These are phyloP conservation scores for Alternaria arborescens DNA, from an alignment of 2,329 filamentous ascomycete genomes.

Conservation along the genomic window DNA sequence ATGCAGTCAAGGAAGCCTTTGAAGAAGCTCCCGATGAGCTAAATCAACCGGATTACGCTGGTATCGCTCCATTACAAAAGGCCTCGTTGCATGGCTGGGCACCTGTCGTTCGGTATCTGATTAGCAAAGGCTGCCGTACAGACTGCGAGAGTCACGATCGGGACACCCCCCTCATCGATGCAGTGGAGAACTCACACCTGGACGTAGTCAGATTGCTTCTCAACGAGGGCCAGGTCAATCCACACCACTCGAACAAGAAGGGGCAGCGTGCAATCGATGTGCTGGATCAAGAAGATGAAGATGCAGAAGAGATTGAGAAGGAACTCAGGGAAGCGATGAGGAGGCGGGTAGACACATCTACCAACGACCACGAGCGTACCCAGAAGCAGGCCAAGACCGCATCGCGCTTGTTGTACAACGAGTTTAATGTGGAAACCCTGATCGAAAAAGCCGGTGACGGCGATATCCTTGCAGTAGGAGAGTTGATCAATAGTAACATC, in stretches of 20 bases:
- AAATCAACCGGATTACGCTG: constrained; percentile 89
- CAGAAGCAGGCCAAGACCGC: constrained; percentile 48
- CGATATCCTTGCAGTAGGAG: constrained; percentile 58
- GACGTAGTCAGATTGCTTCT: constrained; percentile 87
- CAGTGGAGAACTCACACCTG: constrained; percentile 92
- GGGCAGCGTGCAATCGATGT: constrained; percentile 91
- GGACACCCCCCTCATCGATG: constrained; percentile 94
- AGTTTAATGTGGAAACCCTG: constrained; percentile 59
- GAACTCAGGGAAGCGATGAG: constrained; percentile 68
- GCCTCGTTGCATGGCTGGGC: constrained; percentile 86
- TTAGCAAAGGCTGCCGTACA: constrained; percentile 83
- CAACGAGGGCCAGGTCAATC: constrained; percentile 82
- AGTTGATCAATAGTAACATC: constrained; percentile 58
- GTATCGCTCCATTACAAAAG: constrained; percentile 95
- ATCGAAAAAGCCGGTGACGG: constrained; percentile 59
- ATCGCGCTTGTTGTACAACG: constrained; percentile 59
- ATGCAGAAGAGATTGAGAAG: constrained; percentile 82
- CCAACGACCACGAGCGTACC: constrained; percentile 53
- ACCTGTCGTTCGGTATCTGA: constrained; percentile 85
- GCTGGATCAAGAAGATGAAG: constrained; percentile 76
- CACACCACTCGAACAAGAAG: constrained; percentile 87
- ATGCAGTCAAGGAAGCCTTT: constrained; percentile 76
- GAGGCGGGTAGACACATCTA: constrained; percentile 55
- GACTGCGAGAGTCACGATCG: constrained; percentile 78
- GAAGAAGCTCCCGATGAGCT: constrained; percentile 85